Conservation (phyloP, 148 eudicot species). For the Fagopyrum tataricum region DNA sequence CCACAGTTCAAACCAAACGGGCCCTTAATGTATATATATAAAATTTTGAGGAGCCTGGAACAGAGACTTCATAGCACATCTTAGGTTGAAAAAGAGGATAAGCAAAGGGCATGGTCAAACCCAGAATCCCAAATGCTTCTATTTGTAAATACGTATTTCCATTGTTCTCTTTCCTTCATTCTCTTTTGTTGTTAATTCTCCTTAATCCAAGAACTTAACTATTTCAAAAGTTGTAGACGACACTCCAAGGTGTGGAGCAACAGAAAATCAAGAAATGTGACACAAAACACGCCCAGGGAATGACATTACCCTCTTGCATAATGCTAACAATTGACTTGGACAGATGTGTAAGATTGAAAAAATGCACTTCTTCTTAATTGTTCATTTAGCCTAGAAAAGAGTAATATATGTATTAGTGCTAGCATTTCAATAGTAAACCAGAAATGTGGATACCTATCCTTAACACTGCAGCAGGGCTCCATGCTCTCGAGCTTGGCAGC, state of each 20-base stretch:
- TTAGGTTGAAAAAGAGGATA: not conserved
- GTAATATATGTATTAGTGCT: not conserved
- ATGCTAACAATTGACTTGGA: not conserved
- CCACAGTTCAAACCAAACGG: no score
- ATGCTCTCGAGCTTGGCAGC: slow-evolving; percentile 98
- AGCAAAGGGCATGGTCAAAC: not conserved
- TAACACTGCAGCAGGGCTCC: slow-evolving; percentile 98
- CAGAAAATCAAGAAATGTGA: not conserved
- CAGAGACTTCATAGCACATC: not conserved
- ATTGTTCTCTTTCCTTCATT: not conserved
- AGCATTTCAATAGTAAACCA: slow-evolving; percentile 1
- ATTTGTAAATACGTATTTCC: not conserved
- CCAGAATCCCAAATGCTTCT: not conserved
- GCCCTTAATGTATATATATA: no score
- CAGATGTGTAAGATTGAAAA: not conserved
- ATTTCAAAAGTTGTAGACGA: not conserved
- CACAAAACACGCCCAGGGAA: not conserved
- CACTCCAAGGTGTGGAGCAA: not conserved
- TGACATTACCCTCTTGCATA: not conserved
- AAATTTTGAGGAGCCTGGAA: not conserved
- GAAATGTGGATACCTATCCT: slow-evolving; percentile 62
- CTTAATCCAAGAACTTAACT: not conserved
- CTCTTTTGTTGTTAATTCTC: not conserved
- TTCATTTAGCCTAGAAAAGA: not conserved
- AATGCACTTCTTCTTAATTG: not conserved